Percentiles rank a stretch among this genome's conserved stretches.
phyloP scores from a whole-genome alignment of 2,329 filamentous ascomycete species.

The Fusarium circinatum region DNA sequence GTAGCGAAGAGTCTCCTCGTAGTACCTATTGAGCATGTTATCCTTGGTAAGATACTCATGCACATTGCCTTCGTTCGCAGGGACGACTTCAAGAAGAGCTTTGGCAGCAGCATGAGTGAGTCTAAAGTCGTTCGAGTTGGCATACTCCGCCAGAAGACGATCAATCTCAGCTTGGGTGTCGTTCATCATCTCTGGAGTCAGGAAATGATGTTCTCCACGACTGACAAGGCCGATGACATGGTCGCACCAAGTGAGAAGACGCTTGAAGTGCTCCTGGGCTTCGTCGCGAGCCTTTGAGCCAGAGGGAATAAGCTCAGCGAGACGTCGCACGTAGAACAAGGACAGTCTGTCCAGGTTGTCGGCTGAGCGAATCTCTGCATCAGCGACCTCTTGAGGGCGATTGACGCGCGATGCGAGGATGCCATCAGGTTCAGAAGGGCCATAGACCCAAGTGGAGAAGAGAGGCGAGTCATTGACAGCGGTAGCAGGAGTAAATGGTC shows the following conservation, averaged over 20 bases:
- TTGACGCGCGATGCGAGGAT: neutral
- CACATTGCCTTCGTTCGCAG: neutral
- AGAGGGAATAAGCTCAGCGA: neutral
- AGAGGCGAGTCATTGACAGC: neutral
- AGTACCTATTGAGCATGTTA: conserved; percentile 48
- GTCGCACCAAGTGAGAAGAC: conserved; percentile 2
- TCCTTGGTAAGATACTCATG: conserved; percentile 25
- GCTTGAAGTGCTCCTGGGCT: conserved; percentile 1
- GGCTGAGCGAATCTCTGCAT: conserved; percentile 6
- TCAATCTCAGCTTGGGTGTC: neutral
- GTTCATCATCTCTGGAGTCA: neutral
- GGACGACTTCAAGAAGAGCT: neutral
- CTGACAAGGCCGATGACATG: neutral
- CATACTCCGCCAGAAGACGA: neutral
- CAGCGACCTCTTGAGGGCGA: neutral
- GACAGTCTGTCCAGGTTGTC: conserved; percentile 1
- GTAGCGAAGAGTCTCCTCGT: conserved; percentile 25
- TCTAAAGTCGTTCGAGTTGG: conserved; percentile 4
- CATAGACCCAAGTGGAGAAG: neutral
- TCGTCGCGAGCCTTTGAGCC: neutral
- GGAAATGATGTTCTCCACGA: neutral
- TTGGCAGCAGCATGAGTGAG: neutral
- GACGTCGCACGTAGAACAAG: neutral
- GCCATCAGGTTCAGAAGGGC: neutral
- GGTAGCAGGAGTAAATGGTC: neutral